A percentile compares a stretch with the other conserved stretches of the same genome.
phyloP scores from a whole-genome alignment of 1,284 basidiomycete genomes.

The Sphaerobolus stellatus region DNA sequence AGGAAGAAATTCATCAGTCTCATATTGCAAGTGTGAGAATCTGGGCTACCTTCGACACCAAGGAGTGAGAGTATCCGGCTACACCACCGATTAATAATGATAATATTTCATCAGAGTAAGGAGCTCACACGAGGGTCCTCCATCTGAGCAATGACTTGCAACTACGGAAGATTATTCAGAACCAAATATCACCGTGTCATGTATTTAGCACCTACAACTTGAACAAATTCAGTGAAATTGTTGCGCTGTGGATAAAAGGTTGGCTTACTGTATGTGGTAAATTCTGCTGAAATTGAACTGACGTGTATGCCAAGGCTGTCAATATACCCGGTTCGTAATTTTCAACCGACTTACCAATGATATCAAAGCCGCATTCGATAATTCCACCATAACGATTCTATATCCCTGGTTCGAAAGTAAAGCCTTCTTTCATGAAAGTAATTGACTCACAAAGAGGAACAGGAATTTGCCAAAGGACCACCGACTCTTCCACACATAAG shows the following conservation, averaged over 20 bases:
- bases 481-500: neutral
- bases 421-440: no score
- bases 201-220: neutral
- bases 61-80: neutral
- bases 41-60: neutral
- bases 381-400: neutral
- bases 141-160: neutral
- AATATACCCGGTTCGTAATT: neutral
- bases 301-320: neutral
- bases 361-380: neutral
- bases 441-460: neutral
- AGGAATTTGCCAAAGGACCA: neutral
- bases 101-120: neutral
- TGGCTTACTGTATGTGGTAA: neutral
- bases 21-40: neutral
- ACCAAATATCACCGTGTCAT: neutral
- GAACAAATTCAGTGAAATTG: neutral
- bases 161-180: neutral
- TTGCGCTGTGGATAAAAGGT: neutral
- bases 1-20: neutral
- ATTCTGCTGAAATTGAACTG: neutral
- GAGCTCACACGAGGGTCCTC: neutral
- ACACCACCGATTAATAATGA: neutral
- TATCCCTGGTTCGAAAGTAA: neutral
- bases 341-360: neutral